Base-by-base conservation (phyloP, 306 rosid species). In the Gillenia trifoliata region DNA sequence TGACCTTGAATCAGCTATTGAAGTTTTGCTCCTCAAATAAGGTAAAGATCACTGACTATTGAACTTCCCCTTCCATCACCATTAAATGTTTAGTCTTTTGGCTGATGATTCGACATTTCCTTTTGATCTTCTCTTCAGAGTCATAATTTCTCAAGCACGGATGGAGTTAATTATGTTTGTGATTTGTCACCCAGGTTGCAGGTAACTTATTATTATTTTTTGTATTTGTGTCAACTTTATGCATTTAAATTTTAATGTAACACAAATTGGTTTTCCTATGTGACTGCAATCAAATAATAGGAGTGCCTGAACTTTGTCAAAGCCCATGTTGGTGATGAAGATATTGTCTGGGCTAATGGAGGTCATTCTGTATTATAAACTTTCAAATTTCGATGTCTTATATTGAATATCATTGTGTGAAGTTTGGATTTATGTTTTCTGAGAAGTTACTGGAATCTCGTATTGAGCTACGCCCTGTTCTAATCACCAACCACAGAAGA, bases 391-490 rank as follows among this genome's bases (percentile, higher is more conserved):
- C 8, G 6, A 22, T 59, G 71, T 66, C 66, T 49, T 57, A 43
- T 65, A 3, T 28, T 6, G 63, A 74, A n/a, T 28, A 72, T 74
- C 60, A 68, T 49, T 43, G 34, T 43, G 34, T 74, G 31, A 72
- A 41, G 70, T 64, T 41, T 6, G 17, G 72, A 28, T 9, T 28
- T 64, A 11, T 64, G 5, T 71, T 70, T 34, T 16, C 85, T n/a
- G n/a, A 82, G 82, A 77, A 73, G 56, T 74, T 82, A 52, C 74
- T 82, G 31, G 82, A 82, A 65, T 69, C 77, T 34, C 75, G 75
- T 52, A 52, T 68, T 62, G 61, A 52, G 62, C 82, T 74, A 43
- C 74, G 61, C 12, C 79, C 82, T 55, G 12, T 74, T 63, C 80
- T 74, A 64, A 68, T 78, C 41, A 70, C 15, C 3, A 28, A 77